A percentile compares a stretch with the other conserved stretches of the same genome.
Evolutionary conservation across 179 eudicot genomes (phyloP).

Genomic region (Pouteria campechiana): DNA sequence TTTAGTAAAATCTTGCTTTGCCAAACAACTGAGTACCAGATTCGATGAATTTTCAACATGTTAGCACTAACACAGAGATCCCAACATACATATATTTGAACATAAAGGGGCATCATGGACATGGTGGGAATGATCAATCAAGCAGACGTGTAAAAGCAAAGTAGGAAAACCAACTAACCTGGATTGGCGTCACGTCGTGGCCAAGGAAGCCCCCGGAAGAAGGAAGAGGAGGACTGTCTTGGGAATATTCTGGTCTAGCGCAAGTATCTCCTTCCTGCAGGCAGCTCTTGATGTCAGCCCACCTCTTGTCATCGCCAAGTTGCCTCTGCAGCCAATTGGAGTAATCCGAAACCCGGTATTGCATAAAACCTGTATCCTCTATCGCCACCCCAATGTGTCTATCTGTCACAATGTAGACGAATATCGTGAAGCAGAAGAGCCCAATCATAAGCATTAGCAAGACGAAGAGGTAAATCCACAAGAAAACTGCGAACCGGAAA

Average conservation of each 20-base stretch:
- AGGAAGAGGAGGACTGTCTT: no score
- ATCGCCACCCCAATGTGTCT: slow-evolving; percentile 32
- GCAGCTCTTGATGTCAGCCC: slow-evolving; percentile 53
- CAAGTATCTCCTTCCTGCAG: slow-evolving; percentile 47
- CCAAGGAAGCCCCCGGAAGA: slow-evolving; percentile 15
- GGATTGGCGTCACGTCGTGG: slow-evolving; percentile 26
- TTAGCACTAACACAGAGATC: no score
- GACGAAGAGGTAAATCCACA: slow-evolving; percentile 28
- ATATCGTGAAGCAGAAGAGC: slow-evolving; percentile 25
- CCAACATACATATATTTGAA: no score
- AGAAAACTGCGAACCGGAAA: slow-evolving; percentile 5
- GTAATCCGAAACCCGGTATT: slow-evolving; percentile 35
- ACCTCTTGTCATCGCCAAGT: slow-evolving; percentile 32
- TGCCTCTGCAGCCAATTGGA: slow-evolving; percentile 49
- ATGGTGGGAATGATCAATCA: no score
- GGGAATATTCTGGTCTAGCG: not conserved
- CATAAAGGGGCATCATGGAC: no score
- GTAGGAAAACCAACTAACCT: slow-evolving; percentile 21
- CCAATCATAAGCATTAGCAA: slow-evolving; percentile 23
- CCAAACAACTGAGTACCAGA: no score
- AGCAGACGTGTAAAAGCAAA: not conserved
- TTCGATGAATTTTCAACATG: no score
- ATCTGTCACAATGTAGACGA: slow-evolving; percentile 37
- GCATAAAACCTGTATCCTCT: slow-evolving; percentile 32
- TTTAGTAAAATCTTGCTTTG: no score